These are phyloP conservation scores for Fusarium drepaniforme DNA, from an alignment of 2,329 filamentous ascomycete species.

Conservation along the genomic window DNA sequence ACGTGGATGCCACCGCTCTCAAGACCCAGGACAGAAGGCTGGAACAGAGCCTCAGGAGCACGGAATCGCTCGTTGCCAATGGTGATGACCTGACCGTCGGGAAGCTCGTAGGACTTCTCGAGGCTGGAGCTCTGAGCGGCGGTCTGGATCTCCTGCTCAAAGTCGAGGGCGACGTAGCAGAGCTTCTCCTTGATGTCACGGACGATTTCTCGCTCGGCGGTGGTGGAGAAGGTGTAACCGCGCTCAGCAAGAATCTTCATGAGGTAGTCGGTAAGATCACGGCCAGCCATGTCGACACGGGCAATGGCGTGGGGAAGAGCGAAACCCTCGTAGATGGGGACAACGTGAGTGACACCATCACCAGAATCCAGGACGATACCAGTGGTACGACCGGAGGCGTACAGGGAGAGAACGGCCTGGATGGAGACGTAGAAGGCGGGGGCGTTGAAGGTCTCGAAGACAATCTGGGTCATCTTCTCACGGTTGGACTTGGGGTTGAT, in stretches of 20 bases:
- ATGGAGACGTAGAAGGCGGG: slow-evolving; percentile 99
- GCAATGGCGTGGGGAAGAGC: slow-evolving; percentile 99
- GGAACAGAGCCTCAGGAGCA: slow-evolving; percentile 99
- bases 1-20: slow-evolving; percentile 99
- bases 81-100: slow-evolving; percentile 99
- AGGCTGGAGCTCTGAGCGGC: slow-evolving; percentile 98
- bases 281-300: slow-evolving; percentile 99
- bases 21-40: slow-evolving; percentile 97
- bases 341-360: slow-evolving; percentile 99
- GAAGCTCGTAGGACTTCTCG: slow-evolving; percentile 99
- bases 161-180: slow-evolving; percentile 99
- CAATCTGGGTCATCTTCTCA: slow-evolving; percentile 99
- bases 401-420: slow-evolving; percentile 98
- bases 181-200: slow-evolving; percentile 99
- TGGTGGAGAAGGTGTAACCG: slow-evolving; percentile 99
- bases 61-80: slow-evolving; percentile 99
- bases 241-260: slow-evolving; percentile 99
- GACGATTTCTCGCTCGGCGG: slow-evolving; percentile 99
- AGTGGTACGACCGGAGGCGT: slow-evolving; percentile 99
- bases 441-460: slow-evolving; percentile 99
- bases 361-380: slow-evolving; percentile 99
- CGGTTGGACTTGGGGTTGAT: slow-evolving; percentile 99
- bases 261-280: slow-evolving; percentile 99
- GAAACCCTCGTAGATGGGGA: slow-evolving; percentile 99
- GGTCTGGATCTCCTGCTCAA: slow-evolving; percentile 99